Percentiles rank a stretch among this genome's conserved stretches.
These are phyloP conservation scores for Leucosporidium scottii DNA, from an alignment of 768 basidiomycete species.

Conservation along the genomic window DNA sequence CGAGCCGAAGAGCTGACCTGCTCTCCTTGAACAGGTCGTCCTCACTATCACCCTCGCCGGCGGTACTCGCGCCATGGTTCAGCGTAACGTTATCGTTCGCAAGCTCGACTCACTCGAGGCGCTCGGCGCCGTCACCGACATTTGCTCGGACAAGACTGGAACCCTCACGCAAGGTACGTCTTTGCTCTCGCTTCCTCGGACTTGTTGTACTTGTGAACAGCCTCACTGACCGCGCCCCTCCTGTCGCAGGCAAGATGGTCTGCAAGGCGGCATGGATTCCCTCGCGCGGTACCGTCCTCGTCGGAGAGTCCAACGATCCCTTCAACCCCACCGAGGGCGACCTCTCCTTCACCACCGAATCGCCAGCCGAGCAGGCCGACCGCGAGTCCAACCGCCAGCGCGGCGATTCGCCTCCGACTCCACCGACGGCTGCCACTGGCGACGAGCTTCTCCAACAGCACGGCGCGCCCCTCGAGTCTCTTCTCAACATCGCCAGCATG, in stretches of 20 bases:
- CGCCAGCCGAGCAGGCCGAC: slow-evolving; percentile 31
- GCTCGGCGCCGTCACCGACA: slow-evolving; percentile 45
- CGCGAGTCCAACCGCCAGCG: slow-evolving; percentile 29
- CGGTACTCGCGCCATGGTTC: slow-evolving; percentile 49
- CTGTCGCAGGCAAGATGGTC: slow-evolving; percentile 45
- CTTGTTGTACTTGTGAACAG: too few relatives aligned
- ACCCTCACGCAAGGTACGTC: slow-evolving; percentile 41
- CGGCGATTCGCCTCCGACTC: background rate
- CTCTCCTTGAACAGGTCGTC: slow-evolving; percentile 35
- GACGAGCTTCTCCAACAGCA: slow-evolving; percentile 39
- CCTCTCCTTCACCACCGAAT: slow-evolving; percentile 14
- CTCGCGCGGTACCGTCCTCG: slow-evolving; percentile 34
- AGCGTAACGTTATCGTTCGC: slow-evolving; percentile 46
- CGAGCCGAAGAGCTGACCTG: background rate
- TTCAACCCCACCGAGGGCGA: slow-evolving; percentile 36
- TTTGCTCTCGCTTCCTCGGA: background rate
- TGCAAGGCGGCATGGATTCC: slow-evolving; percentile 47
- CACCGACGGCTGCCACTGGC: background rate
- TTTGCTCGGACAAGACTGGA: slow-evolving; percentile 48
- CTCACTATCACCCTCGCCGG: slow-evolving; percentile 54
- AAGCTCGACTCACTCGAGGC: slow-evolving; percentile 42
- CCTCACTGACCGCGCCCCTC: background rate
- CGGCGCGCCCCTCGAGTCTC: slow-evolving; percentile 37
- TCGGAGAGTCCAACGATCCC: slow-evolving; percentile 34
- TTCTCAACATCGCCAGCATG: slow-evolving; percentile 44